Conservation (phyloP, 2,329 filamentous ascomycete species). For the Neocucurbitaria cava region DNA sequence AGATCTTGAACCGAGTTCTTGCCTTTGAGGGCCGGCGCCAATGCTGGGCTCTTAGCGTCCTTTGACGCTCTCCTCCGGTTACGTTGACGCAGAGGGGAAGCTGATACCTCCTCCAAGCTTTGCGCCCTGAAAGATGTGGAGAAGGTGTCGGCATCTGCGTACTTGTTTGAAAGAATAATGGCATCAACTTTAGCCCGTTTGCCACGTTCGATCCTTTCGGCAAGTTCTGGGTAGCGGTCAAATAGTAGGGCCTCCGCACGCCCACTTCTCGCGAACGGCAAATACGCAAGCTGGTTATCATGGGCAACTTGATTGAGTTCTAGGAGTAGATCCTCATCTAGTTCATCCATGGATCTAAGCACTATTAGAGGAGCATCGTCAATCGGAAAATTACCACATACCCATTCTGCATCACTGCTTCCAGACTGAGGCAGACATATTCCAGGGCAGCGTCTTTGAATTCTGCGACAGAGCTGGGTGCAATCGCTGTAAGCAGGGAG, state of each 20-base stretch:
- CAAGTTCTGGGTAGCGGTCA: conserved; percentile 69
- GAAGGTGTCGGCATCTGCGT: conserved; percentile 71
- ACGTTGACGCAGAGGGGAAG: conserved; percentile 57
- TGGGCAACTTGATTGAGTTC: conserved; percentile 83
- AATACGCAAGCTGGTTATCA: conserved; percentile 79
- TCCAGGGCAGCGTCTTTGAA: conserved; percentile 90
- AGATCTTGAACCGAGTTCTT: conserved; percentile 76
- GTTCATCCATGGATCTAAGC: conserved; percentile 73
- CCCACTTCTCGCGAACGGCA: conserved; percentile 79
- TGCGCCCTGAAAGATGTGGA: conserved; percentile 68
- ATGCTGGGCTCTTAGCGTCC: conserved; percentile 63
- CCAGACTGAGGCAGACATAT: conserved; percentile 90
- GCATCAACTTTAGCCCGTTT: conserved; percentile 74
- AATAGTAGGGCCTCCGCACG: conserved; percentile 71
- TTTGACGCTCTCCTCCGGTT: conserved; percentile 50
- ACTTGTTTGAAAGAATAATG: conserved; percentile 70
- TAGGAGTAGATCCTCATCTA: conserved; percentile 81
- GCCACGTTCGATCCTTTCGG: conserved; percentile 72
- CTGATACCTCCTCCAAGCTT: conserved; percentile 68
- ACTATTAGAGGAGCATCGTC: conserved; percentile 12
- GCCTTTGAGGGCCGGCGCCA: conserved; percentile 71
- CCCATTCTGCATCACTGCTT: conserved; percentile 90
- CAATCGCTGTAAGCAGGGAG: conserved; percentile 82
- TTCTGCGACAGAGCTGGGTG: conserved; percentile 79
- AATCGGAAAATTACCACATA: conserved; percentile 34